Conservation (phyloP, 345 rosid genomes). For the Ceriops decandra region DNA sequence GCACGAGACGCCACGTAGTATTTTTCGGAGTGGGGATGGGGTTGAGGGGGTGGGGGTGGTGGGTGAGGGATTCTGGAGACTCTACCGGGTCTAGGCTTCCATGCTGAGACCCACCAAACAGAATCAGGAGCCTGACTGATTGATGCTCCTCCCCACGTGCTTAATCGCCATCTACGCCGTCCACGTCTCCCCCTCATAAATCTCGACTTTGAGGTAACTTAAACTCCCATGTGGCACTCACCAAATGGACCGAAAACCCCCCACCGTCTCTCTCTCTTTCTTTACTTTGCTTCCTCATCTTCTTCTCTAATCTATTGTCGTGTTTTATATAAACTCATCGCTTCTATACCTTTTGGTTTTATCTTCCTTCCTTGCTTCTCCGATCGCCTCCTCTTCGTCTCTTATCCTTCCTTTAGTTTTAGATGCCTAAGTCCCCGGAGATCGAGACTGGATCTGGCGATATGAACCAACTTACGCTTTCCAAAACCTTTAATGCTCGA, state of each 20-base stretch:
- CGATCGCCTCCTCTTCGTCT: neutral
- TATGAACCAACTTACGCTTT: conserved; percentile 15
- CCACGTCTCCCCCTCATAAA: conserved; percentile 18
- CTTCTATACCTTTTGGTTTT: neutral
- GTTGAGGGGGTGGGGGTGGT: neutral
- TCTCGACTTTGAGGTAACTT: conserved; percentile 11
- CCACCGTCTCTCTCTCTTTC: neutral
- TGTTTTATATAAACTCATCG: too few relatives aligned
- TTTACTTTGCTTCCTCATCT: neutral
- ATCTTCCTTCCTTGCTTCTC: neutral
- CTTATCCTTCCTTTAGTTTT: neutral
- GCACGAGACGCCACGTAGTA: conserved; percentile 33
- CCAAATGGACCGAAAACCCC: conserved; percentile 1
- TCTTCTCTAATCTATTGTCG: neutral
- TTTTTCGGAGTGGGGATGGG: too few relatives aligned
- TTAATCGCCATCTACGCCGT: conserved; percentile 10
- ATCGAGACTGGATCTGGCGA: conserved; percentile 9
- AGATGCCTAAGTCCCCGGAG: too few relatives aligned
- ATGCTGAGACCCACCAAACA: conserved; percentile 17
- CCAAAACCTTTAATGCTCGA: conserved; percentile 20
- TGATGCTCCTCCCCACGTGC: conserved; percentile 44
- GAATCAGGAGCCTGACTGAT: conserved; percentile 18
- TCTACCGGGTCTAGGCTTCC: conserved; percentile 10
- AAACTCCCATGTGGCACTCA: conserved; percentile 38
- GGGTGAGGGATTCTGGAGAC: neutral